These are phyloP conservation scores for Cordyceps sp. DNA, from an alignment of 2,329 filamentous ascomycete genomes.

Conservation along the genomic window DNA sequence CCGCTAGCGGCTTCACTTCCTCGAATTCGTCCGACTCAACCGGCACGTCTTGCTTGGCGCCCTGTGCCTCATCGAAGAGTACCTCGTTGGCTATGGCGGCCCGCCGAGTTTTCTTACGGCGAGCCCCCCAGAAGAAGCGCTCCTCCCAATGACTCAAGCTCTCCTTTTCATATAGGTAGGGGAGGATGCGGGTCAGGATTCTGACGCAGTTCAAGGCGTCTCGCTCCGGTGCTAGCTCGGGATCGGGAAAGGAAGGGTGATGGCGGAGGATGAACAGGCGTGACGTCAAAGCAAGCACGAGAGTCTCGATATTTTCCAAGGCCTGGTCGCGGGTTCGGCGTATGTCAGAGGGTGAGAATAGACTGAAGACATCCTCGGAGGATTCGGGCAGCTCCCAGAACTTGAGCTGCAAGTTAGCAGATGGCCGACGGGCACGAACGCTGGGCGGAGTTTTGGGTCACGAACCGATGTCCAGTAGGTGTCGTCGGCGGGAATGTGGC, in stretches of 20 bases:
- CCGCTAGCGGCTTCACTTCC: conserved; percentile 71
- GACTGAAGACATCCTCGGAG: conserved; percentile 87
- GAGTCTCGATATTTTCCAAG: conserved; percentile 75
- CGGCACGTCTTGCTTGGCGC: conserved; percentile 29
- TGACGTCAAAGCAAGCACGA: conserved; percentile 70
- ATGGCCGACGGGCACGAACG: not conserved
- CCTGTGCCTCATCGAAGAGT: conserved; percentile 62
- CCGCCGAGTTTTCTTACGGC: conserved; percentile 55
- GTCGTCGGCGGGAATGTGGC: conserved; percentile 73
- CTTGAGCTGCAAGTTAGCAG: conserved; percentile 25
- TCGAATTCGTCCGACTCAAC: conserved; percentile 49
- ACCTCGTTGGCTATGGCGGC: conserved; percentile 55
- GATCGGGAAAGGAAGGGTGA: conserved; percentile 79
- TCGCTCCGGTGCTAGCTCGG: conserved; percentile 65
- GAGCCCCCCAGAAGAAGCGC: conserved; percentile 74
- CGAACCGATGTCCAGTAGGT: conserved; percentile 82
- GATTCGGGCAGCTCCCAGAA: conserved; percentile 97
- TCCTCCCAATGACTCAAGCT: conserved; percentile 74
- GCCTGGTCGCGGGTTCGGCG: conserved; percentile 74
- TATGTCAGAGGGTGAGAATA: conserved; percentile 81
- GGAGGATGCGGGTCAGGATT: conserved; percentile 74
- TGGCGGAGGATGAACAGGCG: conserved; percentile 69
- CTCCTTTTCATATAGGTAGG: conserved; percentile 84
- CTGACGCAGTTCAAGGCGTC: conserved; percentile 94
- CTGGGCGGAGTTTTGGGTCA: conserved; percentile 6